Evolutionary conservation across 2,329 filamentous ascomycete genomes (phyloP).

Genomic region (Acarospora socialis): DNA sequence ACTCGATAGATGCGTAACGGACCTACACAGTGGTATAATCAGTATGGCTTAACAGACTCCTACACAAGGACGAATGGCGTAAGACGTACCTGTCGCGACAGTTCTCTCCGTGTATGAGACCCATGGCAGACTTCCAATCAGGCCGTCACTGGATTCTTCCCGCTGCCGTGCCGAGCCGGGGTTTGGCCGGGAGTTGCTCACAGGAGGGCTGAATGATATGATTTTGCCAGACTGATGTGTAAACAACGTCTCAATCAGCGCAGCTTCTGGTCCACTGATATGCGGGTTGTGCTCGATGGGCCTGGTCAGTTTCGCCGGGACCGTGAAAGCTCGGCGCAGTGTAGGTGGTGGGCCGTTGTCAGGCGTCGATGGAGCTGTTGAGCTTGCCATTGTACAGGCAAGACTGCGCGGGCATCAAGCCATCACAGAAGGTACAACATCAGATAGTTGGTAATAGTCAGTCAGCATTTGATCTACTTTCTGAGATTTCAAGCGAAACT

Average conservation of each 20-base stretch:
- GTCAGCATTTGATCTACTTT: no score
- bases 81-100: slow-evolving; percentile 54
- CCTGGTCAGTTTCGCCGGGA: slow-evolving; percentile 28
- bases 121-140: slow-evolving; percentile 56
- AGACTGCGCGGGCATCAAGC: no score
- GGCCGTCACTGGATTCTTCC: slow-evolving; percentile 26
- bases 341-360: slow-evolving; percentile 16
- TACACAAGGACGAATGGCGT: slow-evolving; percentile 6
- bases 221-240: slow-evolving; percentile 61
- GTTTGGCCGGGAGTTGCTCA: slow-evolving; percentile 19
- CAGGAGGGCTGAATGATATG: slow-evolving; percentile 42
- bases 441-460: no score
- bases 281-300: slow-evolving; percentile 17
- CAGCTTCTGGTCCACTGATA: slow-evolving; percentile 24
- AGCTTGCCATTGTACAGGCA: slow-evolving; percentile 9
- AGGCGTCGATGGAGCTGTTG: slow-evolving; percentile 14
- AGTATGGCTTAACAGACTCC: background rate
- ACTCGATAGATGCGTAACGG: slow-evolving; percentile 73
- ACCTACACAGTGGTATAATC: slow-evolving; percentile 31
- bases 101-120: slow-evolving; percentile 64
- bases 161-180: slow-evolving; percentile 19
- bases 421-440: no score
- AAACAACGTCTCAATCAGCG: slow-evolving; percentile 55
- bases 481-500: no score
- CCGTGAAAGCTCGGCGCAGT: slow-evolving; percentile 34